phyloP scores from a whole-genome alignment of 306 rosid genomes.

The Acmispon strigosus region DNA sequence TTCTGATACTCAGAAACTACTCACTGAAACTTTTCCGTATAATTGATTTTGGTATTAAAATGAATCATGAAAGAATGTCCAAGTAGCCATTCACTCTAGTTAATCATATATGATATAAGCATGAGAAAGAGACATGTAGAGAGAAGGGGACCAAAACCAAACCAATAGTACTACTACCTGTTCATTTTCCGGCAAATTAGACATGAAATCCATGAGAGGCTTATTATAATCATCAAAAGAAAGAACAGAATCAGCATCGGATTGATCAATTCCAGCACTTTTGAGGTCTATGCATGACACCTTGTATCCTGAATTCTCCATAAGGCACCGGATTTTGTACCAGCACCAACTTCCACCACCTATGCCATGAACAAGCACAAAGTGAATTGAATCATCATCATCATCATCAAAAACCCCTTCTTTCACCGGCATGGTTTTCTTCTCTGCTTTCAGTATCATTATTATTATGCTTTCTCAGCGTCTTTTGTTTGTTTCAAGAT shows the following conservation, averaged over 20 bases:
- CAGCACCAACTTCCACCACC: conserved; percentile 92
- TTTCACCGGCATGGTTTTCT: conserved; percentile 20
- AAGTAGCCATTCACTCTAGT: not conserved
- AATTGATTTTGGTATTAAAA: not conserved
- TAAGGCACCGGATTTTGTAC: conserved; percentile 81
- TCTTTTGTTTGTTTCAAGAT: conserved; percentile 8
- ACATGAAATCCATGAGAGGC: conserved; percentile 70
- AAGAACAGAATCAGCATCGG: conserved; percentile 55
- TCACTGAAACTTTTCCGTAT: too few species aligned
- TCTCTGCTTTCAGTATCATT: conserved; percentile 12
- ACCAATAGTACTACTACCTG: conserved; percentile 32
- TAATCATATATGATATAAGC: not conserved
- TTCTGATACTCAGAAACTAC: not conserved
- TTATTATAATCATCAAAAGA: conserved; percentile 75
- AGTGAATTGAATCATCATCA: conserved; percentile 40
- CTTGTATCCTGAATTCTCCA: conserved; percentile 86
- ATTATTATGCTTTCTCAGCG: not conserved
- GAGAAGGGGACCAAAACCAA: not conserved
- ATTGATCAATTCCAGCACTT: conserved; percentile 62
- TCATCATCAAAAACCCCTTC: conserved; percentile 9
- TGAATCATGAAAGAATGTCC: too few species aligned
- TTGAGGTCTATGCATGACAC: conserved; percentile 83
- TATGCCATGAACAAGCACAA: conserved; percentile 85
- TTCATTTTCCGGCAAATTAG: conserved; percentile 59
- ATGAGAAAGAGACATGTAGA: conserved; percentile 6